Base-by-base conservation (phyloP, 805 yeast species). In the Yamadazyma takamatsuzukensis region DNA sequence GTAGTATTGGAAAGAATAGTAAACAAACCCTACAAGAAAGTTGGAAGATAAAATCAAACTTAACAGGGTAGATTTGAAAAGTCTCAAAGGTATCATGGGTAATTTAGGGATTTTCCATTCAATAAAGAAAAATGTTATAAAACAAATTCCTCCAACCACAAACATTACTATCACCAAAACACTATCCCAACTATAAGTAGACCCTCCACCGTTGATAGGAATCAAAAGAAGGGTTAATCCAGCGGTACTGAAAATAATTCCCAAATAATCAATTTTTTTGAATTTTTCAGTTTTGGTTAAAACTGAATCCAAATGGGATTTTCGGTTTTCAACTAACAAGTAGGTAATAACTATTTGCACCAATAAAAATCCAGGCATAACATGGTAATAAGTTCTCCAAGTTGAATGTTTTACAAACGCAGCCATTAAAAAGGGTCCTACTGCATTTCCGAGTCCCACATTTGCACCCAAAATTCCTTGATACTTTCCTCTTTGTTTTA, bases 191-290 rank as follows among this genome's bases (percentile, higher is more conserved):
- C 60, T 51, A 47, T 67, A 78, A 8, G 70, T 58, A 6, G 72
- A 58, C 2, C 86, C 86, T 21, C 86, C 87, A 12, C 80, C 79
- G 41, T 70, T 68, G 14, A 77, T 49, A 2, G 81, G 80, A n/a
- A 78, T 61, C 29, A 77, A 59, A 11, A 78, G 45, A 3, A 78
- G 50, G 0, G 76, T 70, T 17, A 68, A 59, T 0, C 73, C 69
- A 2, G 74, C 61, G 4, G 78, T 59, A 21, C 74, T 56, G 10
- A 72, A 53, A 18, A 71, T 41, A 26, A 74, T 63, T 0, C 86
- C 86, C 6, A 56, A 42, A 41, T 68, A 72, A 51, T 79, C 86
- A 26, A 76, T 68, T 21, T 62, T 66, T 44, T 52, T 52, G 43
- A 72, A 51, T 41, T 69, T 68, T 23, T 58, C 61, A 46, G 48